phyloP scores from a whole-genome alignment of 305 asterid species.

The Fraxinus nigra region DNA sequence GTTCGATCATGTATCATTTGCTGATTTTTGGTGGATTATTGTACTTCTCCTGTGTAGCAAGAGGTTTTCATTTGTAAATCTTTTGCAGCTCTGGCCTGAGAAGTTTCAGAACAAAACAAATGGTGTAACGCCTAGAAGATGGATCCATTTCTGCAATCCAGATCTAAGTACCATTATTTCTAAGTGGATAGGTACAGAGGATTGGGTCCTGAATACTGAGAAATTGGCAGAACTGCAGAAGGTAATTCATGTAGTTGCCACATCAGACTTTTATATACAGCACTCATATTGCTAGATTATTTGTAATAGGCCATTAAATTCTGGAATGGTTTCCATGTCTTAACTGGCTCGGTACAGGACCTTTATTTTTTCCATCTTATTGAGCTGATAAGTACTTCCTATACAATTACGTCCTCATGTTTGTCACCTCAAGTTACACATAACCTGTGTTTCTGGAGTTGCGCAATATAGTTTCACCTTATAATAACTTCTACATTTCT shows the following conservation, averaged over 20 bases:
- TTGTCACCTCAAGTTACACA: neutral
- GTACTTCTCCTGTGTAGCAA: slow-evolving; percentile 16
- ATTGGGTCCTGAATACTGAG: slow-evolving; percentile 80
- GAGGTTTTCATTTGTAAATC: slow-evolving; percentile 13
- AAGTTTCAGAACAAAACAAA: slow-evolving; percentile 91
- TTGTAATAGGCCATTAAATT: neutral
- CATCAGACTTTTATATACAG: neutral
- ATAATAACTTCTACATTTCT: neutral
- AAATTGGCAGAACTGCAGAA: slow-evolving; percentile 69
- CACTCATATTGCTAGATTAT: slow-evolving; percentile 14
- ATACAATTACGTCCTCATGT: neutral
- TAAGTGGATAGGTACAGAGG: slow-evolving; percentile 74
- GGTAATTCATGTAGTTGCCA: slow-evolving; percentile 40
- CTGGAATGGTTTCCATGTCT: neutral
- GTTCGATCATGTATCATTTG: slow-evolving; percentile 2
- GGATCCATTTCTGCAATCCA: slow-evolving; percentile 90
- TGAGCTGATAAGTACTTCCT: neutral
- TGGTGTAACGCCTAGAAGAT: slow-evolving; percentile 93
- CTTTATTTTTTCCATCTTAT: neutral
- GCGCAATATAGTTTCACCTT: neutral
- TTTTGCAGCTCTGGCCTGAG: slow-evolving; percentile 78
- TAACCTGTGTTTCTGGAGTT: neutral
- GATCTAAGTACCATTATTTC: slow-evolving; percentile 65
- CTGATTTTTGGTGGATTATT: neutral
- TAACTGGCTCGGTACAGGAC: neutral